Evolutionary conservation across 1,284 basidiomycete genomes (phyloP), one percentile per base, ranked within the genome.

Genomic region (Apiotrichum gamsii): DNA sequence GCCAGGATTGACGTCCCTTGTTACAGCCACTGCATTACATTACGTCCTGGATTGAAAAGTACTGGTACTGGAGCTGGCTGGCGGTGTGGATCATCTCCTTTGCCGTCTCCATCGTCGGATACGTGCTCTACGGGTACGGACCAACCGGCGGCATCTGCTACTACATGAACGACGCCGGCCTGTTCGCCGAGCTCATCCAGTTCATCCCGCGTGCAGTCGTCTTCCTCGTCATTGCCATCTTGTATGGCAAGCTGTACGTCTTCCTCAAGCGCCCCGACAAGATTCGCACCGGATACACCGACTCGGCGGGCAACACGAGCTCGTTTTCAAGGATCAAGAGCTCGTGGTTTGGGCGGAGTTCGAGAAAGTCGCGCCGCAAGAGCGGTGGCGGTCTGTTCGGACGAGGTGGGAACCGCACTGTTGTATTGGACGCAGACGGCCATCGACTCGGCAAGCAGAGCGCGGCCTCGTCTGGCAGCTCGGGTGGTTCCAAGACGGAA

Each of bases 241-340:
- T 73, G n/a, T 74, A 74, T 53, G 61, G 64, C 32, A 54, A 60
- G 23, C 60, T 74, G 2, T 73, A 69, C 57, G 62, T 74, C 51
- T 74, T 74, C 54, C 66, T 74, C 11, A 61, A 63, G 8, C 63
- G 72, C 19, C 72, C 72, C 2, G 72, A 74, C 59, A 67, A 65
- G 51, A 72, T 74, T 42, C 56, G 67, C n/a, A 54, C 58, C 1
- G 56, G 57, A 1, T 59, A 59, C 49, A 65, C 66, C 5, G 51
- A 64, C 39, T 31, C 49, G 1, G 52, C 51, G n/a, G 42, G 28
- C 24, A 55, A 55, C 15, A 43, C 50, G 8, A 24, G 25, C 11
- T 45, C 41, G 5, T 40, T 36, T 33, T 42, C 42, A 3, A 44
- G 16, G 30, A 15, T 21, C 16, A 41, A 36, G 32, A 29, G 38